These are phyloP conservation scores for Lepiota brunneoincarnata DNA, from an alignment of 768 basidiomycete genomes.

Conservation along the genomic window DNA sequence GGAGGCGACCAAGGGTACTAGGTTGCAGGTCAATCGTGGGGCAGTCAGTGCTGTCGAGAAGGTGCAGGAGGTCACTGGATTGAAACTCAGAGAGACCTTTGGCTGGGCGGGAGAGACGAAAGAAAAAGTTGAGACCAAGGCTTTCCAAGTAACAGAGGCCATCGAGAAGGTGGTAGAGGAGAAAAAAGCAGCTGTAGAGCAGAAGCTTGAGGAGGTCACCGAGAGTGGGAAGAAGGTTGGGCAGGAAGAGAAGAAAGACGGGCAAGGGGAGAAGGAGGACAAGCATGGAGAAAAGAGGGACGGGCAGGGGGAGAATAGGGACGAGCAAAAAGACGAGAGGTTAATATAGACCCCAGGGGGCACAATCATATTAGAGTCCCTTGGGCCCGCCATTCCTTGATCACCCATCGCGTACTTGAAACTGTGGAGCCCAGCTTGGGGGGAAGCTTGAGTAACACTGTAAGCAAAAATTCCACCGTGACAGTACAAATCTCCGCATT, in stretches of 20 bases:
- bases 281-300: constrained; percentile 20
- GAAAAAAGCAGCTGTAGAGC: constrained; percentile 6
- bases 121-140: constrained; percentile 19
- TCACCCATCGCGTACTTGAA: no score
- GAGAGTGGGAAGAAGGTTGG: neutral
- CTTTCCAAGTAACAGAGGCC: constrained; percentile 21
- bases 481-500: no score
- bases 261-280: constrained; percentile 14
- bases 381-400: neutral
- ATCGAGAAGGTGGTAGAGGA: constrained; percentile 22
- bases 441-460: no score
- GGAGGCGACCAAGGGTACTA: constrained; percentile 46
- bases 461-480: no score
- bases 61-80: constrained; percentile 68
- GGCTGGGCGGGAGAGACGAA: constrained; percentile 34
- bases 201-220: constrained; percentile 16
- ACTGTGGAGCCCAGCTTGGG: no score
- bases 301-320: constrained; percentile 21
- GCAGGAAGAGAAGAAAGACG: constrained; percentile 8
- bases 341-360: constrained; percentile 3
- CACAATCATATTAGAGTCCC: neutral
- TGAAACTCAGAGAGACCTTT: constrained; percentile 64
- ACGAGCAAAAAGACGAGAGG: constrained; percentile 10
- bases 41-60: constrained; percentile 46
- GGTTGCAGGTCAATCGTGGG: constrained; percentile 40